phyloP scores from a whole-genome alignment of 2,329 filamentous ascomycete genomes.

The Claviceps maximensis region DNA sequence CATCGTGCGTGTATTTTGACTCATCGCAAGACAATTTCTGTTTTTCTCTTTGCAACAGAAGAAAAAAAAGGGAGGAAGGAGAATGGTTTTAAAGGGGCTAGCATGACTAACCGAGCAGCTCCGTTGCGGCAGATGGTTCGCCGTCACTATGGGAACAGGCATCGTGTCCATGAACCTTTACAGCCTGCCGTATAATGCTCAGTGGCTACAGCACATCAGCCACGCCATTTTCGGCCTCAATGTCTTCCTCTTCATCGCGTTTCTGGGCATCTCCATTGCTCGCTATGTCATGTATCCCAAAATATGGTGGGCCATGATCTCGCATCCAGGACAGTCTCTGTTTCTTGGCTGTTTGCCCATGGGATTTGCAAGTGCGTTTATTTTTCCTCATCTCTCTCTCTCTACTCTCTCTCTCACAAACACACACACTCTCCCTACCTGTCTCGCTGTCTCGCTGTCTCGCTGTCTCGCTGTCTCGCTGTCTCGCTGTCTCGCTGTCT shows the following conservation, averaged over 20 bases:
- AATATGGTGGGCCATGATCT: constrained; percentile 53
- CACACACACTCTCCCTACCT: no score
- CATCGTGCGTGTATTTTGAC: constrained; percentile 28
- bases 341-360: constrained; percentile 59
- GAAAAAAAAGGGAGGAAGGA: no score
- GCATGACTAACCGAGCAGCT: not conserved
- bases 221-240: constrained; percentile 50
- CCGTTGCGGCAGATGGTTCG: constrained; percentile 36
- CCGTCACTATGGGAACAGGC: constrained; percentile 53
- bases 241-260: constrained; percentile 40
- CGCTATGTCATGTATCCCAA: constrained; percentile 53
- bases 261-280: constrained; percentile 39
- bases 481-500: not conserved
- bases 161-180: constrained; percentile 51
- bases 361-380: constrained; percentile 42
- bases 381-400: not conserved
- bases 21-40: no score
- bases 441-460: no score
- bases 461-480: no score
- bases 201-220: constrained; percentile 45
- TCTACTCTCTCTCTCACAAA: no score
- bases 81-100: not conserved
- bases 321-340: constrained; percentile 51
- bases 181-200: constrained; percentile 45
- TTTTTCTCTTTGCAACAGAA: no score